Evolutionary conservation across 2,329 filamentous ascomycete species (phyloP), one percentile per base, ranked within the genome.

Genomic region (Fusarium agapanthi): DNA sequence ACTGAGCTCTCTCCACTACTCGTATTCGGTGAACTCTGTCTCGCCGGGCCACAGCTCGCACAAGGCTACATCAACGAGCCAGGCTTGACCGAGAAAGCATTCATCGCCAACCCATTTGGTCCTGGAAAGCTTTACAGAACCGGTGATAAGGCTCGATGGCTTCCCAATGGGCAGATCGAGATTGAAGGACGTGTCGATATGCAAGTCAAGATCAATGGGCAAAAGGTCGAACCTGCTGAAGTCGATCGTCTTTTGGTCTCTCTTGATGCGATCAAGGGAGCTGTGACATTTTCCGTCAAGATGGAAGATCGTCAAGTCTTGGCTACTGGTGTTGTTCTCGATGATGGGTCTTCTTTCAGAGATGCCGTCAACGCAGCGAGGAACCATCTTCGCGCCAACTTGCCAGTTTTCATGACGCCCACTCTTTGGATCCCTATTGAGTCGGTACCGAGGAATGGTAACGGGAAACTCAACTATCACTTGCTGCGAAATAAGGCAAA

Each of bases 341-440:
- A 24, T 14, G 48, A 44, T 2, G 58, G 34, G 0, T 13, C 11
- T 16, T 48, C 43, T 10, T 69, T 68, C 20, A 59, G 47, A 43
- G 40, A 55, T 12, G 34, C 37, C 4, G 65, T 54, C 43, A 45
- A 54, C 12, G 15, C 24, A 12, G 54, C 54, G 26, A 67, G 55
- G 32, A 51, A 58, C 24, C n/a, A 67, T 38, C 35, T 67, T 4
- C 45, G 54, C 5, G 24, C 18, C 2, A 41, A 53, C 12, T 50
- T 79, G 10, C 75, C 76, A 22, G 43, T 58, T 7, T 78, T 76
- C 56, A 78, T 79, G 76, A 63, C 78, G 5, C 78, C 78, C 0
- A 63, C 41, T 9, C 69, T 75, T 30, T 78, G 76, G 75, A 34
- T 79, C 3, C 69, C 70, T 0, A 48, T 74, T 5, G 40, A 70